Percentiles rank a stretch among this genome's conserved stretches.
Evolutionary conservation across 306 rosid genomes (phyloP).

Genomic region (Pachyrhizus erosus): DNA sequence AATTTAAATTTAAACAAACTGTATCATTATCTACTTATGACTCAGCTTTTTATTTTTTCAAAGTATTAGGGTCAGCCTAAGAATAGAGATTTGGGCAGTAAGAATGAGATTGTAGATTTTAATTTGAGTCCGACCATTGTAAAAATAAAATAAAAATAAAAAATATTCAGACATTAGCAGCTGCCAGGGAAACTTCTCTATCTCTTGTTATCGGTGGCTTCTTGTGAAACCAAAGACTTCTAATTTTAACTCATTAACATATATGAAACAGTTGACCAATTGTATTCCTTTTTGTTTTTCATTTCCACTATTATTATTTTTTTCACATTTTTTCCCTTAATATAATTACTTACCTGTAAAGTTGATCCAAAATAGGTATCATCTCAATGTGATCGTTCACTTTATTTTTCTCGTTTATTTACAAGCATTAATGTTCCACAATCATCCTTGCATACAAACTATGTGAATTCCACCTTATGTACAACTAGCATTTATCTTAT

Average conservation of each 20-base stretch:
- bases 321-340: background rate
- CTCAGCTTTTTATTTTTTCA: no score
- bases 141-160: no score
- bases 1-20: no score
- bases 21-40: no score
- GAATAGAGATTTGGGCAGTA: no score
- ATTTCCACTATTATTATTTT: background rate
- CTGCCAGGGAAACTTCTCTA: background rate
- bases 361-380: background rate
- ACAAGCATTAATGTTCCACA: background rate
- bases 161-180: background rate
- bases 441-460: background rate
- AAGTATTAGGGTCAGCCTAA: no score
- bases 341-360: background rate
- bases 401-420: background rate
- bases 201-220: background rate
- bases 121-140: no score
- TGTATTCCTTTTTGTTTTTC: background rate
- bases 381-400: background rate
- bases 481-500: slow-evolving; percentile 16
- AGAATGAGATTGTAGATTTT: no score
- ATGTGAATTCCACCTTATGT: slow-evolving; percentile 13
- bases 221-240: slow-evolving; percentile 16
- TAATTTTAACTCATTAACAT: slow-evolving; percentile 7
- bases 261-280: slow-evolving; percentile 47